Percentiles rank a stretch among this genome's conserved stretches.
Conservation (phyloP, 257 asterid species). For the Galeopsis tetrahit region DNA sequence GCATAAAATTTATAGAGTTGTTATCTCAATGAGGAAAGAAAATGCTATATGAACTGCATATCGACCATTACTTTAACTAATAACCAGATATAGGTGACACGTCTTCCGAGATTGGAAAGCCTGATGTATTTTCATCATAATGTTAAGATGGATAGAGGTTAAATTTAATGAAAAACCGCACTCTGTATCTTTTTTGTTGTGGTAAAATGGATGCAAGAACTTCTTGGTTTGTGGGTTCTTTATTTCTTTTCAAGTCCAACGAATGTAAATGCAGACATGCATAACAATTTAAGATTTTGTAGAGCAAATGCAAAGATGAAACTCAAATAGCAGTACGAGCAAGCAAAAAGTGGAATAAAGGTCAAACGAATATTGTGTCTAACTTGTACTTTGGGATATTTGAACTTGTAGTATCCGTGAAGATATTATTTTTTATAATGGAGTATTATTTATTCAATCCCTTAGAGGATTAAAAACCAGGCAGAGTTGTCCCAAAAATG, state of each 20-base stretch:
- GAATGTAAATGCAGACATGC: not conserved
- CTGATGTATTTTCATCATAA: constrained; percentile 2
- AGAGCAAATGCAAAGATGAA: constrained; percentile 3
- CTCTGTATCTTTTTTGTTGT: not conserved
- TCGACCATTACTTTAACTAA: not conserved
- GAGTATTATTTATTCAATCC: not conserved
- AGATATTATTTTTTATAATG: not conserved
- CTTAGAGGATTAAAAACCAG: constrained; percentile 6
- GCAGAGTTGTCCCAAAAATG: not conserved
- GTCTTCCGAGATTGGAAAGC: constrained; percentile 2
- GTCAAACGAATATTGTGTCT: constrained; percentile 7
- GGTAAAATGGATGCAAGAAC: not conserved
- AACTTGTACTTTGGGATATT: not conserved
- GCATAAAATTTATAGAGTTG: not conserved
- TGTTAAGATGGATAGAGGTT: not conserved
- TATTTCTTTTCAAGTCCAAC: not conserved
- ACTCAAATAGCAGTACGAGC: not conserved
- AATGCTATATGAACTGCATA: constrained; percentile 17
- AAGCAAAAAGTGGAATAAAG: constrained; percentile 13
- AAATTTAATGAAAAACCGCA: not conserved
- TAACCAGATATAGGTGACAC: not conserved
- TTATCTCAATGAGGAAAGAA: not conserved
- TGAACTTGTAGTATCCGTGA: not conserved
- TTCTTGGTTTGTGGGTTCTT: constrained; percentile 9
- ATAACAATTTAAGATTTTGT: not conserved